These are phyloP conservation scores for Cairneyella variabilis DNA, from an alignment of 495 filamentous ascomycete species.

Conservation along the genomic window DNA sequence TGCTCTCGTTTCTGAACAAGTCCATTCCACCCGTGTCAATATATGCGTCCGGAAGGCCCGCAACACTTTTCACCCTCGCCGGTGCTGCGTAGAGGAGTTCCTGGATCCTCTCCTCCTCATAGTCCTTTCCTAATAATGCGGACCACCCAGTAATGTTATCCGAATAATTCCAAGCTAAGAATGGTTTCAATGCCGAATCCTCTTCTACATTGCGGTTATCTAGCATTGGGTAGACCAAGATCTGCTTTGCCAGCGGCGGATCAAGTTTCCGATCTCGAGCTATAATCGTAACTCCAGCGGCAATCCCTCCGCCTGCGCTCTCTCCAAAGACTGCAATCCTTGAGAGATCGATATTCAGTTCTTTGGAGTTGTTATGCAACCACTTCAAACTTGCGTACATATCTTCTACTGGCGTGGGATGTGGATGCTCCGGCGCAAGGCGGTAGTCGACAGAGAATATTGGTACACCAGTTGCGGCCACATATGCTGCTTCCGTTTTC, in stretches of 20 bases:
- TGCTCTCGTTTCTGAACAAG: neutral
- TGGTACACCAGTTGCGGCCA: no score
- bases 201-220: conserved; percentile 14
- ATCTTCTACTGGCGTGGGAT: conserved; percentile 25
- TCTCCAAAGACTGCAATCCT: conserved; percentile 25
- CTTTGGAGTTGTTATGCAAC: conserved; percentile 19
- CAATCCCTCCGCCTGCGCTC: conserved; percentile 30
- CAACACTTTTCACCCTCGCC: conserved; percentile 3
- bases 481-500: no score
- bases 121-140: neutral
- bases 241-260: conserved; percentile 11
- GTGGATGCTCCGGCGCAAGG: conserved; percentile 26
- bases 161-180: conserved; percentile 7
- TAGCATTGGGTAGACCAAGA: conserved; percentile 7
- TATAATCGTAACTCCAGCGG: conserved; percentile 22
- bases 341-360: conserved; percentile 26
- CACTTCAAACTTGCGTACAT: conserved; percentile 28
- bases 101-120: neutral
- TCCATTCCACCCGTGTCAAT: conserved; percentile 16
- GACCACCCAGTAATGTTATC: no score
- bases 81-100: conserved; percentile 8
- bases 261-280: conserved; percentile 22
- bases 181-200: neutral
- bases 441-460: conserved; percentile 31
- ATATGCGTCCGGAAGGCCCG: conserved; percentile 10